Evolutionary conservation across 2,329 filamentous ascomycete species (phyloP).

Genomic region (Cytospora piceae): DNA sequence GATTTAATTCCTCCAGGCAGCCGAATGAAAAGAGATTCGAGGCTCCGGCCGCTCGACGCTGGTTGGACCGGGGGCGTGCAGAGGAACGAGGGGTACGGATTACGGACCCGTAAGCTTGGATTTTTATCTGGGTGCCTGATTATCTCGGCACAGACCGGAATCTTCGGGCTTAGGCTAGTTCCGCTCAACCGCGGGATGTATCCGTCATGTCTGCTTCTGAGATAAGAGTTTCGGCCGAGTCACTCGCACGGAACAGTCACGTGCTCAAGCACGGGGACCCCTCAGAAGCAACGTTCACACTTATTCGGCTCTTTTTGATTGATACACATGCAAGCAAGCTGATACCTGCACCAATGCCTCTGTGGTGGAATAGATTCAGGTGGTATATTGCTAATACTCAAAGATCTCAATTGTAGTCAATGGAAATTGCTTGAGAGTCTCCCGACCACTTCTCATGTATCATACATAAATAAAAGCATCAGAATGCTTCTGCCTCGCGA

Average conservation of each 20-base stretch:
- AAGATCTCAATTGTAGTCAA: no score
- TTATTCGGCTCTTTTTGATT: no score
- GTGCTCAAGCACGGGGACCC: background rate
- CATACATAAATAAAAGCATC: no score
- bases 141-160: background rate
- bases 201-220: background rate
- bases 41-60: background rate
- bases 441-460: no score
- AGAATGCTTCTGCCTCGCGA: slow-evolving; percentile 17
- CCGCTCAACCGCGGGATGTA: background rate
- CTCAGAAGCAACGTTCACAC: background rate
- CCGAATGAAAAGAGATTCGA: slow-evolving; percentile 9
- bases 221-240: background rate
- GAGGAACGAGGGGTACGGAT: no score
- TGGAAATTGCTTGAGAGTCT: background rate
- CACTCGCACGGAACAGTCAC: background rate
- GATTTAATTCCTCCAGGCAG: slow-evolving; percentile 11
- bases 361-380: no score
- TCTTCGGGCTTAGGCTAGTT: no score
- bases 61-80: background rate
- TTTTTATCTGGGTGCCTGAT: background rate
- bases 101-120: background rate
- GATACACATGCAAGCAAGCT: no score
- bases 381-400: no score
- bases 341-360: no score